Base-by-base conservation (phyloP, 345 rosid genomes). In the Eucalyptus pauciflora region DNA sequence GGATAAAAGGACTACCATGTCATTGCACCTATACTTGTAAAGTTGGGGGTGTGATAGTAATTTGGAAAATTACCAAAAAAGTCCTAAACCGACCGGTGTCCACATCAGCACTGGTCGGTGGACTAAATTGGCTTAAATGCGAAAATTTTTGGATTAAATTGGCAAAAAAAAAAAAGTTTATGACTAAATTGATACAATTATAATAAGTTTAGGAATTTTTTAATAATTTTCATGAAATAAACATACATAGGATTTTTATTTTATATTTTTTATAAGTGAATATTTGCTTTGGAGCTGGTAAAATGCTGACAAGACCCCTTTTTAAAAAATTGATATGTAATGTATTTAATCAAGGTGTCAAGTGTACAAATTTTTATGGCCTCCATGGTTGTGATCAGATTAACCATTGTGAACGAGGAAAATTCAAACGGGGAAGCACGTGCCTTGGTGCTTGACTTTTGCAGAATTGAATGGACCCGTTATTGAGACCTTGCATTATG, bases 71-170 rank as follows among this genome's bases (percentile, higher is more conserved):
- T 51, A 17, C 54, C 1, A 0, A 17, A 51, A 17, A 51, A 51
- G 9, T 51, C 4, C 2, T 51, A 51, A 51, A 51, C 0, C 0
- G 0, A 17, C 4, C 22, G 0, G 22, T 17, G 22, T 51, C 56
- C 56, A 51, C 8, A 3, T 51, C 4, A 51, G 1, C 7, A 15
- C 1, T 2, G 7, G 50, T 13, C 50, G 15, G 2, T 51, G 1
- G 8, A 51, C 56, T 51, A 17, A 51, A 17, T 51, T 51, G 56
- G 22, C 54, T 6, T 50, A 0, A 50, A 50, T 14, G 0, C 0
- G 17, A 14, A 5, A 50, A 5, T 0, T 14, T 50, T 50, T 50
- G 1, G 18, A 50, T 7, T 50, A 6, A 50, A 50, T 50, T 50
- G 52, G 18, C 20, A 3, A 51, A 51, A 51, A 50, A 51, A 50